These are phyloP conservation scores for Boletus reticulatus DNA, from an alignment of 768 basidiomycete genomes.

Conservation along the genomic window DNA sequence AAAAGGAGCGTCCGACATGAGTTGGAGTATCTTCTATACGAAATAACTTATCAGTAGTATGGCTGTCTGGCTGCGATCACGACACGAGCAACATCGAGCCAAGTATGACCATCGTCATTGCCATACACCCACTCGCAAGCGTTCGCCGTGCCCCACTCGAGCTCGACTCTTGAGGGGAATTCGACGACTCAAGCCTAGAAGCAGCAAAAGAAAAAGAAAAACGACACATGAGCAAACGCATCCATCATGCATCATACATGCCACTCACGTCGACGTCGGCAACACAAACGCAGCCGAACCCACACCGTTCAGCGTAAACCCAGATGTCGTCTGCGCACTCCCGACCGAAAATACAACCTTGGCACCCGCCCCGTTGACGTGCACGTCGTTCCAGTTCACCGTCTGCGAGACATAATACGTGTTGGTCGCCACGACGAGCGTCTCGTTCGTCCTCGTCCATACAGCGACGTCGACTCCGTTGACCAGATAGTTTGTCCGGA, in stretches of 20 bases:
- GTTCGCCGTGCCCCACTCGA: neutral
- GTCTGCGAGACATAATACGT: conserved; percentile 40
- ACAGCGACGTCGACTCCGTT: conserved; percentile 48
- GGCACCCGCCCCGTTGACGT: conserved; percentile 5
- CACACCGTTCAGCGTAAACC: conserved; percentile 12
- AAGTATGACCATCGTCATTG: neutral
- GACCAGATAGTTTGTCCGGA: conserved; percentile 40
- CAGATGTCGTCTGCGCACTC: conserved; percentile 8
- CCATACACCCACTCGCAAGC: neutral
- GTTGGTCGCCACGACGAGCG: conserved; percentile 52
- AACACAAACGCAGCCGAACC: conserved; percentile 23
- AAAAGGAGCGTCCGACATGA: too few species aligned
- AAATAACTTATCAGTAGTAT: too few species aligned
- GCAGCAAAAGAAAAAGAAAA: neutral
- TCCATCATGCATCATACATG: neutral
- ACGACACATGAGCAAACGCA: neutral
- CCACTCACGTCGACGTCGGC: conserved; percentile 13
- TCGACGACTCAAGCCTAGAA: neutral
- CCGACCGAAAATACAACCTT: conserved; percentile 14
- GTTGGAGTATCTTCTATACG: too few species aligned
- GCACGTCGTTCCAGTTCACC: conserved; percentile 33
- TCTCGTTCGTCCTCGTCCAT: conserved; percentile 45
- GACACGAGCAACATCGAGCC: neutral
- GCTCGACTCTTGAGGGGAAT: neutral
- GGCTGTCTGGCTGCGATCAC: neutral